Evolutionary conservation across 2,329 filamentous ascomycete species (phyloP), one percentile per base, ranked within the genome.

Genomic region (Ambrosiella xylebori): DNA sequence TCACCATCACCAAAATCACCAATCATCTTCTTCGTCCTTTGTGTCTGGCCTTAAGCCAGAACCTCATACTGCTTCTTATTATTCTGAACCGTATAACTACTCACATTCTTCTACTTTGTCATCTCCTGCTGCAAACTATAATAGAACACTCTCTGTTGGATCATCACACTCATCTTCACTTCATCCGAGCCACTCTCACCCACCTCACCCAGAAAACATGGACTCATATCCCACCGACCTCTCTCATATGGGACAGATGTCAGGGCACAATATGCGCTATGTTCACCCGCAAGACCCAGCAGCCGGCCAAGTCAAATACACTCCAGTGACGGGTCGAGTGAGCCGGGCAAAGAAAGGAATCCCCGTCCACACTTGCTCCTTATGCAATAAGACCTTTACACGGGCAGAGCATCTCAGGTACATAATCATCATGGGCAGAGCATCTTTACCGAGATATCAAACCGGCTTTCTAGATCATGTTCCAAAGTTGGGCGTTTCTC

Each of bases 391-490:
- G 79, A 81, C 76, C 1, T 82, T 82, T 61, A 81, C 79, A 11
- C 71, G 80, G 64, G 80, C 79, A 37, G 79, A 82, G 64, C 80
- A 82, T 67, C 68, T 82, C 47, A 77, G 78, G 79, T 82, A 65
- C 62, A 70, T 64, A 56, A 49, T 53, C 17, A 47, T 17, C n/a
- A 47, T 17, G 27, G 27, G 27, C 27, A 27, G 27, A 27, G 27
- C 27, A 27, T 27, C 27, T 27, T 27, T 27, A 27, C 27, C 27
- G 27, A 27, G 27, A 27, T 3, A 27, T 27, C 27, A 27, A 27
- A 27, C 27, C 27, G 27, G 27, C 27, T 27, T 27, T 27, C 27
- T 27, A 27, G 27, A 4, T 27, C 3, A 27, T 27, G 3, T 27
- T 27, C 27, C 27, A 27, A 27, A 27, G 27, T 27, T 27, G 27